Evolutionary conservation across 1,139 yeast genomes (phyloP).

Genomic region (Suhomyces ambrosiae): DNA sequence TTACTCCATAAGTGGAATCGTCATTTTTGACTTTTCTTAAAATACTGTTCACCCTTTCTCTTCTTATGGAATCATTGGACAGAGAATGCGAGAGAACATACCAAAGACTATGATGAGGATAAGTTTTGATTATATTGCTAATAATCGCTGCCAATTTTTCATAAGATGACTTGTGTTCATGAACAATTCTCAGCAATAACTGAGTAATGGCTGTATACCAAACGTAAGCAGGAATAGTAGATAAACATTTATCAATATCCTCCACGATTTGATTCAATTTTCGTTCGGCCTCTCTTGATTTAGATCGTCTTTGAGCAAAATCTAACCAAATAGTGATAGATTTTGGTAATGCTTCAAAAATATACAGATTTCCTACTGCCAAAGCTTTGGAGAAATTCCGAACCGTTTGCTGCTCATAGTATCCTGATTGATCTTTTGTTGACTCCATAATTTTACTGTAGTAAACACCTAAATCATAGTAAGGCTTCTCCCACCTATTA

Average conservation of each 20-base stretch:
- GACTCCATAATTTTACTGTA: conserved; percentile 77
- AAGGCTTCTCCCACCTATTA: conserved; percentile 73
- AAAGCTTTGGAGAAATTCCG: conserved; percentile 67
- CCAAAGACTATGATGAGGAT: conserved; percentile 88
- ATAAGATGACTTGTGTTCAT: conserved; percentile 59
- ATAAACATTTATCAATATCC: conserved; percentile 51
- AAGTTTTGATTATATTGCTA: conserved; percentile 56
- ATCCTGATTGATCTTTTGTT: conserved; percentile 51
- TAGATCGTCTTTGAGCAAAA: conserved; percentile 51
- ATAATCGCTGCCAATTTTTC: conserved; percentile 59
- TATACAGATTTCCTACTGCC: conserved; percentile 65
- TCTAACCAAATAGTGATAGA: conserved; percentile 91
- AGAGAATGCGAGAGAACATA: conserved; percentile 72
- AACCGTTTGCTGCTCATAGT: conserved; percentile 67
- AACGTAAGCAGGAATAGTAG: conserved; percentile 57
- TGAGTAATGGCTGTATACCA: conserved; percentile 92
- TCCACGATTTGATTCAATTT: conserved; percentile 51
- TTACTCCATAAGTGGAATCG: conserved; percentile 17
- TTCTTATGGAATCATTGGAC: conserved; percentile 63
- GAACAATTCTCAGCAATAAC: conserved; percentile 75
- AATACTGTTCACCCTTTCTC: conserved; percentile 47
- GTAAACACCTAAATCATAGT: conserved; percentile 79
- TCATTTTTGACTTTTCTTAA: conserved; percentile 23
- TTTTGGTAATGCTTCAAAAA: conserved; percentile 87
- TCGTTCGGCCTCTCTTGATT: conserved; percentile 36